Conservation (phyloP, 1,284 basidiomycete species). For the Mycosarcoma mackinlayi region DNA sequence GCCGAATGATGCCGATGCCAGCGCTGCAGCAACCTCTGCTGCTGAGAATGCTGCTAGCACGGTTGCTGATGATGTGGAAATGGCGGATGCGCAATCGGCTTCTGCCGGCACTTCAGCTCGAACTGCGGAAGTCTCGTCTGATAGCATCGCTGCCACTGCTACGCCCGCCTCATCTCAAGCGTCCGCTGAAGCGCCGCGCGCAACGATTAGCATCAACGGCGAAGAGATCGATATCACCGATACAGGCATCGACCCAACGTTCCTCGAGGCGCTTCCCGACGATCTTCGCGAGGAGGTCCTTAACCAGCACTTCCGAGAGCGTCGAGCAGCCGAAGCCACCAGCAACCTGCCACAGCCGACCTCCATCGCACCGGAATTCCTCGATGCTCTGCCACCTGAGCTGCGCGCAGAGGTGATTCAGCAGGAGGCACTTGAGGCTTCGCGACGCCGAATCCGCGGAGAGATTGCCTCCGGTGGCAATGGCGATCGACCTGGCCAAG, state of each 20-base stretch:
- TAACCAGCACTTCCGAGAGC: conserved; percentile 93
- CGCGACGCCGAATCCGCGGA: conserved; percentile 69
- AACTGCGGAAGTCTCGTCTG: conserved; percentile 3
- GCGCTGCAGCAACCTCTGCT: background rate
- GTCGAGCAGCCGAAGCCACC: conserved; percentile 74
- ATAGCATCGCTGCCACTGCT: background rate
- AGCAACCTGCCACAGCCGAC: conserved; percentile 73
- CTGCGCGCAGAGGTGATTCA: conserved; percentile 96
- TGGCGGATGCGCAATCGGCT: conserved; percentile 46
- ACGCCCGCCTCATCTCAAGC: conserved; percentile 5
- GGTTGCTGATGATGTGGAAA: conserved; percentile 55
- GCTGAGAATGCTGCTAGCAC: conserved; percentile 20
- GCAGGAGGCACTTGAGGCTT: conserved; percentile 84
- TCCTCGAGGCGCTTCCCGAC: conserved; percentile 96
- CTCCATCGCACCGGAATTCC: conserved; percentile 91
- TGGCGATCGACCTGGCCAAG: conserved; percentile 11
- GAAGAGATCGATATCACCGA: conserved; percentile 97
- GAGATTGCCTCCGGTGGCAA: conserved; percentile 26
- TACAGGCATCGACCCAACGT: conserved; percentile 96
- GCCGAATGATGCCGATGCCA: background rate
- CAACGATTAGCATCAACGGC: conserved; percentile 77
- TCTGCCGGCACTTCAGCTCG: conserved; percentile 15
- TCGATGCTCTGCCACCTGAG: conserved; percentile 94
- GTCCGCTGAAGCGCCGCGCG: conserved; percentile 20
- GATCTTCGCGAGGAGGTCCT: conserved; percentile 99